Percentiles rank a stretch among this genome's conserved stretches.
phyloP scores from a whole-genome alignment of 2,329 filamentous ascomycete species.

The Diplodia intermedia region DNA sequence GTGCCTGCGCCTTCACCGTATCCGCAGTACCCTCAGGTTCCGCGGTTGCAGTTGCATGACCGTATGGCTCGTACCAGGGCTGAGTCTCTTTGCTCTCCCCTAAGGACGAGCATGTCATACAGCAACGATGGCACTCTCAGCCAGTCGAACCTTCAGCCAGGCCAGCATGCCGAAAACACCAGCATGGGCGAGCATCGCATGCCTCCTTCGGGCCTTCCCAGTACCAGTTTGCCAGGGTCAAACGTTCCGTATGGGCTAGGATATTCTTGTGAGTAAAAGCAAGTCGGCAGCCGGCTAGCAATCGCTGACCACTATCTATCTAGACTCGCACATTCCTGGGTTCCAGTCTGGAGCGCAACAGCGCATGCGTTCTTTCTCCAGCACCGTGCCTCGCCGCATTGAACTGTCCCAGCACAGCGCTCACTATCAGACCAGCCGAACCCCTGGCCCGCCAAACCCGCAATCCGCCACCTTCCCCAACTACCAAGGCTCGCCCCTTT shows the following conservation, averaged over 20 bases:
- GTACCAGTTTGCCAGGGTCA: constrained; percentile 39
- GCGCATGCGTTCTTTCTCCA: constrained; percentile 51
- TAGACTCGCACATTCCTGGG: constrained; percentile 49
- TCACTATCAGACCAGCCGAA: constrained; percentile 43
- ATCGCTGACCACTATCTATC: neutral
- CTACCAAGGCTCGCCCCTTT: constrained; percentile 50
- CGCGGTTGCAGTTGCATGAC: constrained; percentile 52
- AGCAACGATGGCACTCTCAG: constrained; percentile 37
- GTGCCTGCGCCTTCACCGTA: constrained; percentile 17
- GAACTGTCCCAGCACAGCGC: constrained; percentile 46
- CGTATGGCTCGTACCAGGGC: constrained; percentile 53
- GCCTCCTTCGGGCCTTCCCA: constrained; percentile 15
- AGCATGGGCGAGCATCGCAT: constrained; percentile 21
- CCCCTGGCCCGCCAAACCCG: constrained; percentile 41
- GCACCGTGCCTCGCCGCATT: constrained; percentile 48
- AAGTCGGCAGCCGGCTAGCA: neutral
- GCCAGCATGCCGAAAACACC: neutral
- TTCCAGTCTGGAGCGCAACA: constrained; percentile 48
- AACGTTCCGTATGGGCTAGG: constrained; percentile 49
- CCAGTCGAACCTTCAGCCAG: constrained; percentile 14
- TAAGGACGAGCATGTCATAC: constrained; percentile 57
- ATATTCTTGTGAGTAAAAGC: constrained; percentile 44
- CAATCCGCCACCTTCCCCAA: constrained; percentile 51
- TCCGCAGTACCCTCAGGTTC: constrained; percentile 47
- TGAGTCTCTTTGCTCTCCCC: constrained; percentile 53